Evolutionary conservation across 768 basidiomycete species (phyloP).

Genomic region (Psilocybe subaeruginosa): DNA sequence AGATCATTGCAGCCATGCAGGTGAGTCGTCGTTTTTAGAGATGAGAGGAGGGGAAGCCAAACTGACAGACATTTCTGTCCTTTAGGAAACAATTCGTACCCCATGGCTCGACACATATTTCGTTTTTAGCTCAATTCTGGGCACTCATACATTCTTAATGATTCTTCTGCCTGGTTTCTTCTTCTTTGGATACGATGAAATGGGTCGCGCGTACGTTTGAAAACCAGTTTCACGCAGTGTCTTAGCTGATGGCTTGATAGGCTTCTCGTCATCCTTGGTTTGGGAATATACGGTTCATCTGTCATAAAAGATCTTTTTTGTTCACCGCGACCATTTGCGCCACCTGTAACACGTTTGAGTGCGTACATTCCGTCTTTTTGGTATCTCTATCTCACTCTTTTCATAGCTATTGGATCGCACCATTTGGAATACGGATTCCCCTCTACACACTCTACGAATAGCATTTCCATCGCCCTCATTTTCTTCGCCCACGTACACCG

Average conservation of each 20-base stretch:
- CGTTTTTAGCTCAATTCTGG: slow-evolving; percentile 79
- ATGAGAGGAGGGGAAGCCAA: slow-evolving; percentile 1
- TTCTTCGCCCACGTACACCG: slow-evolving; percentile 61
- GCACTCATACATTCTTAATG: slow-evolving; percentile 95
- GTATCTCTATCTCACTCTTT: neutral
- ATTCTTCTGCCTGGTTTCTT: slow-evolving; percentile 81
- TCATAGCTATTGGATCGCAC: slow-evolving; percentile 71
- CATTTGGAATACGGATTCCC: slow-evolving; percentile 96
- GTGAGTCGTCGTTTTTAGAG: slow-evolving; percentile 33
- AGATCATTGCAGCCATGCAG: slow-evolving; percentile 68
- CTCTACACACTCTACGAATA: slow-evolving; percentile 93
- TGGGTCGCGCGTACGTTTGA: slow-evolving; percentile 72
- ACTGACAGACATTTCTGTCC: neutral
- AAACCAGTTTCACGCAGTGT: neutral
- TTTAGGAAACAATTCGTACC: slow-evolving; percentile 55
- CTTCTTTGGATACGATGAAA: slow-evolving; percentile 80
- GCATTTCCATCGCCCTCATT: slow-evolving; percentile 87
- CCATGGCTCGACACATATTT: slow-evolving; percentile 82
- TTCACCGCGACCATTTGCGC: slow-evolving; percentile 86
- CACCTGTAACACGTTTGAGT: slow-evolving; percentile 92
- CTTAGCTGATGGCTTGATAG: slow-evolving; percentile 25
- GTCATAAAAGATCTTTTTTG: slow-evolving; percentile 90
- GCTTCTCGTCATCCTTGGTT: slow-evolving; percentile 71
- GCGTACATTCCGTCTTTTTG: slow-evolving; percentile 25
- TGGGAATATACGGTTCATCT: slow-evolving; percentile 87